A percentile compares a stretch with the other conserved stretches of the same genome.
phyloP scores from a whole-genome alignment of 768 basidiomycete genomes.

The Fistulinella prunicolor region DNA sequence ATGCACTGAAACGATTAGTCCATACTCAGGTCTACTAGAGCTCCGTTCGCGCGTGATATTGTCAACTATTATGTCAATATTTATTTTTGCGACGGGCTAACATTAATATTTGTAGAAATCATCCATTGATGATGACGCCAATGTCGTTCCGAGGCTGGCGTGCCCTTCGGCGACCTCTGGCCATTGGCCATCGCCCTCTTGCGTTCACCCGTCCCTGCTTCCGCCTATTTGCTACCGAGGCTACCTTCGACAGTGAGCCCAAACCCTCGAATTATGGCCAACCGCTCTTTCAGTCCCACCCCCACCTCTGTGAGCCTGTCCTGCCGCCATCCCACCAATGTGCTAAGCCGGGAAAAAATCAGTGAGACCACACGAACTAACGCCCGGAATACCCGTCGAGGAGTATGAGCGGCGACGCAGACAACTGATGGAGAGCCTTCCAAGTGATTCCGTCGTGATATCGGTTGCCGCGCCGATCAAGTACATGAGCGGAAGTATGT shows the following conservation, averaged over 20 bases:
- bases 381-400: constrained; percentile 70
- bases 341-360: constrained; percentile 6
- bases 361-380: constrained; percentile 68
- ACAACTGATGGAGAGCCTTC: constrained; percentile 70
- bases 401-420: constrained; percentile 77
- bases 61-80: not conserved
- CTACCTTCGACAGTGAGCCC: constrained; percentile 19
- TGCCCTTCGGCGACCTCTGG: constrained; percentile 7
- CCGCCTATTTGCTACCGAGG: constrained; percentile 36
- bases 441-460: constrained; percentile 70
- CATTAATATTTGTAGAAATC: constrained; percentile 1
- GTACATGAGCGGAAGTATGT: constrained; percentile 80
- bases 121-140: not conserved
- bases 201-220: constrained; percentile 1
- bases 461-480: constrained; percentile 77
- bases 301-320: constrained; percentile 62
- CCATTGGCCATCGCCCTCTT: not conserved
- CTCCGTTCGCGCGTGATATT: constrained; percentile 21
- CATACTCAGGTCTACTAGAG: constrained; percentile 14
- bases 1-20: constrained; percentile 12
- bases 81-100: not conserved
- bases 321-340: constrained; percentile 1
- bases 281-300: constrained; percentile 73
- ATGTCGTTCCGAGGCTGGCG: constrained; percentile 24
- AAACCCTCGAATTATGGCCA: constrained; percentile 84